These are phyloP conservation scores for Lentinula novae-zelandiae DNA, from an alignment of 1,284 basidiomycete genomes.

Conservation along the genomic window DNA sequence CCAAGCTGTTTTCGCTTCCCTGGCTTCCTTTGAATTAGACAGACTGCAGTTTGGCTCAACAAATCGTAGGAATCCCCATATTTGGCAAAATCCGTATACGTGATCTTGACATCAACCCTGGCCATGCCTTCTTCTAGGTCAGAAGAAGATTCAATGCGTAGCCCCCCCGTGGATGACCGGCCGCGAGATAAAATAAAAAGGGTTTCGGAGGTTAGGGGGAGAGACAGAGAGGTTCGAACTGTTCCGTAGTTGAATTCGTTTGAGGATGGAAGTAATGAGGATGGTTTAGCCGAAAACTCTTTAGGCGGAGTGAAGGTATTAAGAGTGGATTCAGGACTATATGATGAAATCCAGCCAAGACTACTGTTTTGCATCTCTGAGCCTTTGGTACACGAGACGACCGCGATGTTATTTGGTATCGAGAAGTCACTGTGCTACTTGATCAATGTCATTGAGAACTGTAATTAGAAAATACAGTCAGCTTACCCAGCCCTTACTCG, in stretches of 20 bases:
- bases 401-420: background rate
- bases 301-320: background rate
- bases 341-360: background rate
- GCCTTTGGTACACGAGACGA: background rate
- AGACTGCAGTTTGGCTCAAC: conserved; percentile 30
- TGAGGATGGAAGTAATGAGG: background rate
- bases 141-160: conserved; percentile 26
- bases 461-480: background rate
- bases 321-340: background rate
- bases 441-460: background rate
- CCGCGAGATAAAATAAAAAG: conserved; percentile 40
- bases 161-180: conserved; percentile 21
- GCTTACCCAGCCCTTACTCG: background rate
- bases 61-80: conserved; percentile 10
- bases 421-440: background rate
- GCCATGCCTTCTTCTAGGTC: conserved; percentile 22
- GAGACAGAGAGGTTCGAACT: conserved; percentile 24
- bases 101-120: conserved; percentile 28
- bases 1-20: conserved; percentile 24
- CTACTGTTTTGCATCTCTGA: background rate
- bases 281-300: background rate
- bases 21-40: conserved; percentile 26
- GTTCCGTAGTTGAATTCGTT: background rate
- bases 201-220: conserved; percentile 33
- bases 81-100: conserved; percentile 20